phyloP scores from a whole-genome alignment of 306 rosid species.

The Casuarina equisetifolia region DNA sequence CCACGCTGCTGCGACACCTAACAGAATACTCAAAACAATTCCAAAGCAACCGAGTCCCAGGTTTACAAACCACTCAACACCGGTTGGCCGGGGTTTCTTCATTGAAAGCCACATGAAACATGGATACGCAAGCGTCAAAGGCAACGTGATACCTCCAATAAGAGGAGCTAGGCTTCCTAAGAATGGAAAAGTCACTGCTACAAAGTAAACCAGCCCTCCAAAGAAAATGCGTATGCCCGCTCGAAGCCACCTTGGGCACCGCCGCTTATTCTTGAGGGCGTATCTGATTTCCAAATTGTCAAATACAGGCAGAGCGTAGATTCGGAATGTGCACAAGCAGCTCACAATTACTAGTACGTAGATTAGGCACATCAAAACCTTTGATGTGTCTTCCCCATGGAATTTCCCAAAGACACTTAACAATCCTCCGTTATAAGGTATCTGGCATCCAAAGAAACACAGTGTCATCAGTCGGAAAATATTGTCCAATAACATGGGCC shows the following conservation, averaged over 20 bases:
- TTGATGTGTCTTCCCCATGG: slow-evolving; percentile 38
- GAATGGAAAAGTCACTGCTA: slow-evolving; percentile 64
- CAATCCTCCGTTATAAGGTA: slow-evolving; percentile 32
- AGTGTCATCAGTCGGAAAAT: too few relatives aligned
- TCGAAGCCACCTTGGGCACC: slow-evolving; percentile 38
- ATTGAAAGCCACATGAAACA: slow-evolving; percentile 77
- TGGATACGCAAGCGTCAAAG: slow-evolving; percentile 64
- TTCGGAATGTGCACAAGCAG: slow-evolving; percentile 52
- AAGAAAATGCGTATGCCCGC: slow-evolving; percentile 39
- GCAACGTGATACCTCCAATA: slow-evolving; percentile 58
- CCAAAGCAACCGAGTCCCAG: slow-evolving; percentile 55
- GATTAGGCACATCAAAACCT: slow-evolving; percentile 38
- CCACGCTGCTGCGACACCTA: slow-evolving; percentile 47
- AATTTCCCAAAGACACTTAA: slow-evolving; percentile 40
- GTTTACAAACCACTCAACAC: slow-evolving; percentile 42
- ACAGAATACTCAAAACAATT: slow-evolving; percentile 39
- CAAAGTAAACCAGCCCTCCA: slow-evolving; percentile 51
- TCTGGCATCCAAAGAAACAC: slow-evolving; percentile 31
- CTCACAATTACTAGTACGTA: slow-evolving; percentile 42
- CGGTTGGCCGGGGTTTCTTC: slow-evolving; percentile 44
- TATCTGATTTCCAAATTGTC: slow-evolving; percentile 59
- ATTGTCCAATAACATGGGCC: too few relatives aligned
- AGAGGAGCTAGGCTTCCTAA: slow-evolving; percentile 46
- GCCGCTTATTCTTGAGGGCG: slow-evolving; percentile 41
- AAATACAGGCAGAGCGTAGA: slow-evolving; percentile 57